phyloP scores from a whole-genome alignment of 164 flowering plant genomes.

The Nymphaea thermarum region DNA sequence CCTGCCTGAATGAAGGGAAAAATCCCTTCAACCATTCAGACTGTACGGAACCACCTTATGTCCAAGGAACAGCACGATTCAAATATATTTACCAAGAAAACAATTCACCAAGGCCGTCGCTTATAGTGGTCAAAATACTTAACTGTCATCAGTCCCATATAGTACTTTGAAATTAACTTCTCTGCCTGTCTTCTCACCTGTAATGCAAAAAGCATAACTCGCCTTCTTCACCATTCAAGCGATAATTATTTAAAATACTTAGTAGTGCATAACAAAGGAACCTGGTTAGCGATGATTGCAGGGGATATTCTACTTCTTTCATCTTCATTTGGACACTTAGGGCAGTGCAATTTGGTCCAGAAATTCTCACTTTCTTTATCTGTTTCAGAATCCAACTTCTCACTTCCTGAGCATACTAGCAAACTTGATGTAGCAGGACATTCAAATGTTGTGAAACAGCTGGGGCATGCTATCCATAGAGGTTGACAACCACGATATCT shows the following conservation, averaged over 20 bases:
- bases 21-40: too few species aligned
- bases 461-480: slow-evolving; percentile 69
- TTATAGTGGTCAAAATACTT: background rate
- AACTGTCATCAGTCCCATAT: slow-evolving; percentile 82
- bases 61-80: too few species aligned
- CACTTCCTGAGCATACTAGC: slow-evolving; percentile 19
- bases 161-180: slow-evolving; percentile 60
- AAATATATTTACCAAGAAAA: too few species aligned
- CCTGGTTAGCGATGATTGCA: slow-evolving; percentile 82
- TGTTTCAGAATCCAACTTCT: slow-evolving; percentile 13
- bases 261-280: slow-evolving; percentile 7
- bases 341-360: slow-evolving; percentile 64
- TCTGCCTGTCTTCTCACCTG: slow-evolving; percentile 94
- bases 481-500: slow-evolving; percentile 82
- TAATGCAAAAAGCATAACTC: slow-evolving; percentile 1
- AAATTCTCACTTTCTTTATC: slow-evolving; percentile 28
- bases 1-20: too few species aligned
- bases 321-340: slow-evolving; percentile 66
- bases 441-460: slow-evolving; percentile 65
- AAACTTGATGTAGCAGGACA: slow-evolving; percentile 63
- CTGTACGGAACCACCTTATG: too few species aligned
- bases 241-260: background rate
- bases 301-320: slow-evolving; percentile 53
- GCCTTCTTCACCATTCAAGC: background rate
- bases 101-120: too few species aligned